Conservation (phyloP, 2,329 filamentous ascomycete genomes). For the Ophiocordyceps robertsii region DNA sequence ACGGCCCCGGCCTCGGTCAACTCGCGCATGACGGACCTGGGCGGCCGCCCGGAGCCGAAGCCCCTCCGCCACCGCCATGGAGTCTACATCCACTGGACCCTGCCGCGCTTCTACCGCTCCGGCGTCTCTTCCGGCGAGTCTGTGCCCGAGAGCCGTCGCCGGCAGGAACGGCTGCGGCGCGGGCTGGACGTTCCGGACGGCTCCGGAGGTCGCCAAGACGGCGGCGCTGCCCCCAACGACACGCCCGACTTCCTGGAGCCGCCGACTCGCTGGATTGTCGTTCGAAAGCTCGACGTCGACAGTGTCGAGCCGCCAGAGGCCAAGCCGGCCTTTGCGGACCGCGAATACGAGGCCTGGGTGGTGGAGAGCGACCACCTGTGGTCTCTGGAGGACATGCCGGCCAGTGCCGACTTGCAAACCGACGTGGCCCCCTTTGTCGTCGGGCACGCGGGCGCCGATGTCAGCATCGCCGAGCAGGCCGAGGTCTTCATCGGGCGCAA, state of each 20-base stretch:
- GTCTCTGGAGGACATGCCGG: conserved; percentile 16
- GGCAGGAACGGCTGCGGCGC: conserved; percentile 1
- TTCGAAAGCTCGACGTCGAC: conserved; percentile 14
- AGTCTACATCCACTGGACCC: conserved; percentile 27
- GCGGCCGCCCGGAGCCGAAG: conserved; percentile 3
- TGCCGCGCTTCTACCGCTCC: conserved; percentile 22
- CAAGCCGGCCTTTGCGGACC: not conserved
- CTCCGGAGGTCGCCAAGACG: not conserved
- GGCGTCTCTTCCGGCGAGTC: conserved; percentile 8
- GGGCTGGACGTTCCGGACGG: not conserved
- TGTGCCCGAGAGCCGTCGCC: not conserved
- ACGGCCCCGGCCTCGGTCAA: conserved; percentile 16
- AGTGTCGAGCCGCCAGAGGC: conserved; percentile 4
- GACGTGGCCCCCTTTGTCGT: conserved; percentile 25
- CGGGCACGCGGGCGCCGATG: conserved; percentile 2
- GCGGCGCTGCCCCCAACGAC: not conserved
- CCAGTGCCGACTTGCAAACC: conserved; percentile 19
- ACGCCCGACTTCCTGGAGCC: conserved; percentile 7
- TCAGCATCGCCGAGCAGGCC: conserved; percentile 20
- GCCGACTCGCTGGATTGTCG: conserved; percentile 23
- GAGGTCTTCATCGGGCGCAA: conserved; percentile 27
- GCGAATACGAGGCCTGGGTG: conserved; percentile 17
- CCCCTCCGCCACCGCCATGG: conserved; percentile 18
- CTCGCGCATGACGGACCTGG: conserved; percentile 22
- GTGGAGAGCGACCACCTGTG: conserved; percentile 23